Percentiles rank a stretch among this genome's conserved stretches.
These are phyloP conservation scores for Eimeria falciformis DNA, from an alignment of 169 alveolate species.

Conservation along the genomic window DNA sequence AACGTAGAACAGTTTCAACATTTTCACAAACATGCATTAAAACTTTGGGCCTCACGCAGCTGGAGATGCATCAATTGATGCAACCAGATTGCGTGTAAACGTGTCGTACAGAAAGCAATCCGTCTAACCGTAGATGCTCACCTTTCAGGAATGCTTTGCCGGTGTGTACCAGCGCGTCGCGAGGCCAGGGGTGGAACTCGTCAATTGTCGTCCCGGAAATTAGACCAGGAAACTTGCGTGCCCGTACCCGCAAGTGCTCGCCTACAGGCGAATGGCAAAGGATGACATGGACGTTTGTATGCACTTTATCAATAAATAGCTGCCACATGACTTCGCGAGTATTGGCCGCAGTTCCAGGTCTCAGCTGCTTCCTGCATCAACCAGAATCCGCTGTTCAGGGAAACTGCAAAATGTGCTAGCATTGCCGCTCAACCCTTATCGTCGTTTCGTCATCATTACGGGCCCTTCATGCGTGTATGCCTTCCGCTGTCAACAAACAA, in stretches of 20 bases:
- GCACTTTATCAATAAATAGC: constrained; percentile 88
- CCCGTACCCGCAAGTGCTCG: constrained; percentile 94
- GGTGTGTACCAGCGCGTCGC: constrained; percentile 96
- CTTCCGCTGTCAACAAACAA: neutral
- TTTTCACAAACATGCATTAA: neutral
- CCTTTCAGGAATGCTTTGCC: constrained; percentile 92
- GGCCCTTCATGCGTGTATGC: too few relatives aligned
- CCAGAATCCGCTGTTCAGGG: too few relatives aligned
- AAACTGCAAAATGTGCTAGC: too few relatives aligned
- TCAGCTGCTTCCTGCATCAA: constrained; percentile 87
- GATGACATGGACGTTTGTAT: constrained; percentile 90
- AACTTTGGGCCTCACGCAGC: neutral
- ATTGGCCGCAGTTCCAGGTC: constrained; percentile 90
- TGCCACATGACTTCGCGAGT: constrained; percentile 91
- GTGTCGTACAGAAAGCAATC: too few relatives aligned
- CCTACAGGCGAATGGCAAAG: constrained; percentile 97
- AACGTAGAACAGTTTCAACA: neutral
- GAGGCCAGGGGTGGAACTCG: constrained; percentile 98
- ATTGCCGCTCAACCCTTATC: too few relatives aligned
- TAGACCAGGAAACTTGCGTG: constrained; percentile 96
- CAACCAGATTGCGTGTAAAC: too few relatives aligned
- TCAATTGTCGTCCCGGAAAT: constrained; percentile 94
- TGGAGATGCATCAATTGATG: neutral
- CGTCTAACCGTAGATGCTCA: constrained; percentile 29
- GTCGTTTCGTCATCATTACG: too few relatives aligned